Evolutionary conservation across 2,329 filamentous ascomycete genomes (phyloP).

Genomic region (Alternaria angustiovoidea): DNA sequence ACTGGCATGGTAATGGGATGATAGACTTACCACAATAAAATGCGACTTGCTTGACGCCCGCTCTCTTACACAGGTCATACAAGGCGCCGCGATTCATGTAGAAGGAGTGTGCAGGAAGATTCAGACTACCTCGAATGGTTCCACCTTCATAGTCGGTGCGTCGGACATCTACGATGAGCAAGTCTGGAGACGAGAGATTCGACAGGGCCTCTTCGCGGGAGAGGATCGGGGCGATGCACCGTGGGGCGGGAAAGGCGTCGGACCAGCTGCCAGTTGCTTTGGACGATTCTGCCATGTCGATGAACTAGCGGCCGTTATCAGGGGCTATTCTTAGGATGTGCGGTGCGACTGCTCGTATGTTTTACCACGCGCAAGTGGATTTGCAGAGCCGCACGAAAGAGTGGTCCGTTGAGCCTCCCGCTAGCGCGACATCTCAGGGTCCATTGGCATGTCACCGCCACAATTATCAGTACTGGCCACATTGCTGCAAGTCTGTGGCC

Average conservation of each 20-base stretch:
- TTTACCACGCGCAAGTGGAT: neutral
- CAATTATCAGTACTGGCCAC: constrained; percentile 38
- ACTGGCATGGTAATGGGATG: neutral
- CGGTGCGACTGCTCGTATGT: neutral
- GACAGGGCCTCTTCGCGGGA: constrained; percentile 49
- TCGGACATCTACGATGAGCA: constrained; percentile 56
- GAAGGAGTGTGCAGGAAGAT: constrained; percentile 59
- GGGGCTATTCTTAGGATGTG: neutral
- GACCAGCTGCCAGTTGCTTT: constrained; percentile 46
- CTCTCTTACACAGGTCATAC: constrained; percentile 55
- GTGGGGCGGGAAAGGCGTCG: constrained; percentile 53
- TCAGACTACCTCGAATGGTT: constrained; percentile 55
- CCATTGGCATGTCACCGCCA: constrained; percentile 27
- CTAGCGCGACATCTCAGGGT: constrained; percentile 19
- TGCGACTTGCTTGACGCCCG: constrained; percentile 56
- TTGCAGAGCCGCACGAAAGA: constrained; percentile 15
- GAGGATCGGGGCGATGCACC: constrained; percentile 49
- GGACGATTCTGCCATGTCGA: constrained; percentile 29
- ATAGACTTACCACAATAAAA: constrained; percentile 56
- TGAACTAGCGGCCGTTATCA: neutral
- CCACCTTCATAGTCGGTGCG: constrained; percentile 59
- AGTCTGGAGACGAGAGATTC: constrained; percentile 44
- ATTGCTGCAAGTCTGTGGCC: constrained; percentile 40
- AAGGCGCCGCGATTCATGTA: constrained; percentile 56
- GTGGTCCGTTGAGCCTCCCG: constrained; percentile 20